Percentiles rank a stretch among this genome's conserved stretches.
Evolutionary conservation across 2,329 filamentous ascomycete genomes (phyloP).

Genomic region (Arthrinium phaeospermum): DNA sequence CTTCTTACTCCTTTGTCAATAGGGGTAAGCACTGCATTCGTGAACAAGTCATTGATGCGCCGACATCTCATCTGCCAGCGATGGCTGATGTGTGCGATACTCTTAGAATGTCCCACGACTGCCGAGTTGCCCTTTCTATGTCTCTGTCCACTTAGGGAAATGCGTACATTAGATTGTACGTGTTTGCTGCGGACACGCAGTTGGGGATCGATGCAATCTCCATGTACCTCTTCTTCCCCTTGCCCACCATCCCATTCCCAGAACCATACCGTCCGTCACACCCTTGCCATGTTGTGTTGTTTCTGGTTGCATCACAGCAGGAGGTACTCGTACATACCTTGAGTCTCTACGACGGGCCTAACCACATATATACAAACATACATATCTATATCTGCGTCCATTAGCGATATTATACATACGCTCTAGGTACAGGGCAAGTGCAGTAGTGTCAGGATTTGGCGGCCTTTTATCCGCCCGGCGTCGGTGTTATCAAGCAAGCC

Average conservation of each 20-base stretch:
- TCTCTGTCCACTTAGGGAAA: neutral
- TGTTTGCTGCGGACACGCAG: conserved; percentile 9
- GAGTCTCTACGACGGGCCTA: neutral
- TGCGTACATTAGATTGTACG: neutral
- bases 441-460: conserved; percentile 5
- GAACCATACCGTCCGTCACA: neutral
- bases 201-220: conserved; percentile 10
- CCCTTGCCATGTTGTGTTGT: neutral
- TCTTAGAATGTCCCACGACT: neutral
- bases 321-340: neutral
- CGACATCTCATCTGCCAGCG: neutral
- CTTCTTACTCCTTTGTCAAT: conserved; percentile 1
- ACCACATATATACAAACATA: neutral
- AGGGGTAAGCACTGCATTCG: conserved; percentile 3
- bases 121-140: neutral
- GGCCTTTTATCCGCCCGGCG: conserved; percentile 1
- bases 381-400: neutral
- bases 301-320: conserved; percentile 1
- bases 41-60: neutral
- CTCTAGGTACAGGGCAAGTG: neutral
- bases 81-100: neutral
- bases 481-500: neutral
- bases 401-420: neutral
- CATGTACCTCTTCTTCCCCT: neutral
- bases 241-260: neutral